phyloP scores from a whole-genome alignment of 768 basidiomycete species.

The Guyanaporus albipodus region DNA sequence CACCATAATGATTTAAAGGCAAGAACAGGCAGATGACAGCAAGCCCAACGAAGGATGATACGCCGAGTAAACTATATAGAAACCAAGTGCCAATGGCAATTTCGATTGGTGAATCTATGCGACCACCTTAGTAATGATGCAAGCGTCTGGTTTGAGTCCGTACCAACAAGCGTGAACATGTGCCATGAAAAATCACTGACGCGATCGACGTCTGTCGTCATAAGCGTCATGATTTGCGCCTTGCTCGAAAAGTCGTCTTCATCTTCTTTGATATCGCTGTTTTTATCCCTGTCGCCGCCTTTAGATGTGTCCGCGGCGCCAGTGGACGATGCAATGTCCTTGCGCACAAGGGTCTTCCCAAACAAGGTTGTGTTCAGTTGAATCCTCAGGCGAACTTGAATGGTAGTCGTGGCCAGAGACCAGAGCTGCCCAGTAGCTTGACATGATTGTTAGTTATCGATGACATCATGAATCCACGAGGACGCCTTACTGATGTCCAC shows the following conservation, averaged over 20 bases:
- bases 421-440: slow-evolving; percentile 67
- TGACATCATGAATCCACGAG: not conserved
- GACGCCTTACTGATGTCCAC: slow-evolving; percentile 39
- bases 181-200: slow-evolving; percentile 84
- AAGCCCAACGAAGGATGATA: slow-evolving; percentile 75
- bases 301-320: slow-evolving; percentile 25
- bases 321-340: slow-evolving; percentile 73
- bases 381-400: slow-evolving; percentile 67
- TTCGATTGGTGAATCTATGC: slow-evolving; percentile 71
- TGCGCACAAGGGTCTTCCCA: slow-evolving; percentile 81
- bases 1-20: slow-evolving; percentile 82
- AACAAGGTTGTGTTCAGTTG: slow-evolving; percentile 85
- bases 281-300: slow-evolving; percentile 18
- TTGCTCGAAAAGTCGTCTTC: slow-evolving; percentile 64
- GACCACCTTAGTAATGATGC: not conserved
- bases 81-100: slow-evolving; percentile 70
- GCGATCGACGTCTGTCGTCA: slow-evolving; percentile 93
- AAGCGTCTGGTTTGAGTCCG: slow-evolving; percentile 13
- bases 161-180: slow-evolving; percentile 69
- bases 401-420: slow-evolving; percentile 61
- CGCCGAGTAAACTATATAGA: slow-evolving; percentile 74
- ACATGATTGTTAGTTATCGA: slow-evolving; percentile 6
- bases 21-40: slow-evolving; percentile 66
- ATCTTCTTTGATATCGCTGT: slow-evolving; percentile 17
- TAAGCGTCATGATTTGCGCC: slow-evolving; percentile 88